Conservation (phyloP, 495 filamentous ascomycete genomes). For the Rostrohypoxylon terebratum region DNA sequence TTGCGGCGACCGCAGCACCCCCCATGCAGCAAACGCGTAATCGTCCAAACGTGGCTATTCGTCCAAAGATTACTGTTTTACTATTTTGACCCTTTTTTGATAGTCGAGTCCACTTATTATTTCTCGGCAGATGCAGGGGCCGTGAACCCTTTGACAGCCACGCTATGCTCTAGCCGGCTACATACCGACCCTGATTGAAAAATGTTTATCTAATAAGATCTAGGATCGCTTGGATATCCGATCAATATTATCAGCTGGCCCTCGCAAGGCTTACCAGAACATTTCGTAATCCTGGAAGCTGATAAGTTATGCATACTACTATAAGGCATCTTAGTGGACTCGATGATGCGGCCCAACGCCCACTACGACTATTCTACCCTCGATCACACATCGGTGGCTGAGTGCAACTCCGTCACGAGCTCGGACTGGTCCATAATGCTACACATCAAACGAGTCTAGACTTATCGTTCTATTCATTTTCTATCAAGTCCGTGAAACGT, state of each 20-base stretch:
- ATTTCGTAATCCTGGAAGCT: constrained; percentile 30
- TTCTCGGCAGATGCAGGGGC: constrained; percentile 30
- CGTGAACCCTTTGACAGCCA: neutral
- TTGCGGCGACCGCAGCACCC: constrained; percentile 10
- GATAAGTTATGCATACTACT: constrained; percentile 27
- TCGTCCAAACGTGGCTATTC: constrained; percentile 14
- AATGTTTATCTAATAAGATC: constrained; percentile 32
- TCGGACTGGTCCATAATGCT: constrained; percentile 16
- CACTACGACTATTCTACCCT: neutral
- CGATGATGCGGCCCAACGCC: constrained; percentile 21
- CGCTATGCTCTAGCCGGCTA: neutral
- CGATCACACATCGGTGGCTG: constrained; percentile 3
- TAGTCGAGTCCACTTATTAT: neutral
- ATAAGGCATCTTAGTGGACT: constrained; percentile 22
- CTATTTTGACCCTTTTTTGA: constrained; percentile 16
- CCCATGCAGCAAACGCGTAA: constrained; percentile 43
- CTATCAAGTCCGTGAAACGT: neutral
- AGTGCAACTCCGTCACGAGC: constrained; percentile 21
- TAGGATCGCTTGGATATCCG: constrained; percentile 1
- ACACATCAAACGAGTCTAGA: constrained; percentile 19
- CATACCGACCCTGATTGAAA: constrained; percentile 21
- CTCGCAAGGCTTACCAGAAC: constrained; percentile 27
- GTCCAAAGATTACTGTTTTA: constrained; percentile 6
- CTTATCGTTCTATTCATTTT: neutral
- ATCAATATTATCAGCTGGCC: constrained; percentile 28